Conservation (phyloP, 1,284 basidiomycete genomes). For the Boletus sp. region DNA sequence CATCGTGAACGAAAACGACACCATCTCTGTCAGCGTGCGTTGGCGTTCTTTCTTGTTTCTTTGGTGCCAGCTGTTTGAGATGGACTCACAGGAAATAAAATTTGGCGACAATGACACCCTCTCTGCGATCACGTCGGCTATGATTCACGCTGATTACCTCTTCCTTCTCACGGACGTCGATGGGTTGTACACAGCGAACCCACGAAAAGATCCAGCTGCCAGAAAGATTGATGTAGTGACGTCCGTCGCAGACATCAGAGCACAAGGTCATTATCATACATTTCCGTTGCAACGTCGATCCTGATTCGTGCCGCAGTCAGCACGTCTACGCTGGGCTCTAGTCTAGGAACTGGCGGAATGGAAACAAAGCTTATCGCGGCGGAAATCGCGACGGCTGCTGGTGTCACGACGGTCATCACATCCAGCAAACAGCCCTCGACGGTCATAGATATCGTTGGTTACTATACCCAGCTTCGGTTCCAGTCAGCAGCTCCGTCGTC, state of each 20-base stretch:
- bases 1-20: constrained; percentile 97
- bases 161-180: constrained; percentile 98
- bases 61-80: constrained; percentile 4
- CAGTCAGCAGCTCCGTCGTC: constrained; percentile 36
- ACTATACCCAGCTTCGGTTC: constrained; percentile 48
- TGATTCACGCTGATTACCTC: constrained; percentile 96
- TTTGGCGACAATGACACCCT: constrained; percentile 99
- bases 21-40: constrained; percentile 88
- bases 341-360: constrained; percentile 97
- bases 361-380: constrained; percentile 98
- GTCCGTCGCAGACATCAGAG: constrained; percentile 78
- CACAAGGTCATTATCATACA: constrained; percentile 57
- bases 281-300: background rate
- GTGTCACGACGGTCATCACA: constrained; percentile 91
- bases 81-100: constrained; percentile 86
- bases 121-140: constrained; percentile 93
- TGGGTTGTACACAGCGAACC: constrained; percentile 93
- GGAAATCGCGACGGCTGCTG: constrained; percentile 93
- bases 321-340: constrained; percentile 88
- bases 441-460: constrained; percentile 81
- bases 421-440: constrained; percentile 77
- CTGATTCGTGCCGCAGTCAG: constrained; percentile 55
- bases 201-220: constrained; percentile 83
- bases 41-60: background rate
- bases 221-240: constrained; percentile 78